Evolutionary conservation across 306 rosid species (phyloP).

Genomic region (Vigna hirtella): DNA sequence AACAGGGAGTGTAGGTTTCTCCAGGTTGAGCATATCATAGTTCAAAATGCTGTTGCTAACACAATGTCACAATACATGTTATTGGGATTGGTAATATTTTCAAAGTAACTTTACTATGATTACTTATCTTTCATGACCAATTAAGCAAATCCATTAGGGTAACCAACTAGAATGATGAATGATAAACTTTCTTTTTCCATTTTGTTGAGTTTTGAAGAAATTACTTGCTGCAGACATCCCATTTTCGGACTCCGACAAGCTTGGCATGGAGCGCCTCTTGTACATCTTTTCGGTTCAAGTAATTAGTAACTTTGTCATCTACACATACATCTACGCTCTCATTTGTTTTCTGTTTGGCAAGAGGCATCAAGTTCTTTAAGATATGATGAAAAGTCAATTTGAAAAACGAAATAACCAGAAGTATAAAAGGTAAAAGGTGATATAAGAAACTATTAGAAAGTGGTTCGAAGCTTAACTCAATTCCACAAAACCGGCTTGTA

Average conservation of each 20-base stretch:
- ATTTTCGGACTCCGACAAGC: slow-evolving; percentile 77
- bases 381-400: slow-evolving; percentile 16
- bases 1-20: slow-evolving; percentile 72
- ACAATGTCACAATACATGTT: not conserved
- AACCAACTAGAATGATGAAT: not conserved
- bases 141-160: not conserved
- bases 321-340: slow-evolving; percentile 86
- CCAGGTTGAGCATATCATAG: slow-evolving; percentile 75
- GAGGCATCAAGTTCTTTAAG: not conserved
- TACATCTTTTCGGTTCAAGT: slow-evolving; percentile 79
- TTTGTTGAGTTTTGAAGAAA: not conserved
- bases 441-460: no score
- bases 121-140: slow-evolving; percentile 2
- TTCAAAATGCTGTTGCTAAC: slow-evolving; percentile 62
- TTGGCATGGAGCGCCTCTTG: slow-evolving; percentile 76
- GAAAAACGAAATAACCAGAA: not conserved
- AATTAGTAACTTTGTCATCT: slow-evolving; percentile 83
- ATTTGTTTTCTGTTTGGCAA: slow-evolving; percentile 59
- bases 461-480: no score
- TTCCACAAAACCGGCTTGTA: no score
- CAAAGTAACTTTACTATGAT: not conserved
- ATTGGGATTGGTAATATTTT: slow-evolving; percentile 7
- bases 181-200: not conserved
- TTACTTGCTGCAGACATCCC: slow-evolving; percentile 93
- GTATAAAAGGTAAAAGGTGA: not conserved